Percentiles rank a stretch among this genome's conserved stretches.
Evolutionary conservation across 2,329 filamentous ascomycete genomes (phyloP).

Genomic region (Diaporthe helianthi): DNA sequence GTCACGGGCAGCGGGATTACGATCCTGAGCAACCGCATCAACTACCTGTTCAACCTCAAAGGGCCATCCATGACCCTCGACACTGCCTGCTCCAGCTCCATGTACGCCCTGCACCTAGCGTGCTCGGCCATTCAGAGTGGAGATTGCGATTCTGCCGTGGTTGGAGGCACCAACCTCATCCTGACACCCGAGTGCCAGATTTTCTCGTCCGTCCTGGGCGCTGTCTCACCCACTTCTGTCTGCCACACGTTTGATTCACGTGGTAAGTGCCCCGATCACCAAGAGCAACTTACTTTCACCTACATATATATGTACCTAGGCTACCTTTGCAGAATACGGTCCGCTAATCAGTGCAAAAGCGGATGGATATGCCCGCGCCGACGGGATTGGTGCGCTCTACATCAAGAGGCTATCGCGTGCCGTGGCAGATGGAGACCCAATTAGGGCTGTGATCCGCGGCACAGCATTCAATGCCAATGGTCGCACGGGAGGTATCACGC

Average conservation of each 20-base stretch:
- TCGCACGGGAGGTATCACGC: conserved; percentile 35
- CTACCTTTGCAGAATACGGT: too few relatives aligned
- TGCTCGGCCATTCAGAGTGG: conserved; percentile 41
- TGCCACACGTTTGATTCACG: conserved; percentile 40
- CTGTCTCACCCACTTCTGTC: conserved; percentile 36
- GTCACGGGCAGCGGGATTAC: background rate
- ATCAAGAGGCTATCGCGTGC: conserved; percentile 53
- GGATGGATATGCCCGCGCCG: conserved; percentile 66
- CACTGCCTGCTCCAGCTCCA: conserved; percentile 42
- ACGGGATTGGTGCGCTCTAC: conserved; percentile 61
- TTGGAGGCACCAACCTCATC: conserved; percentile 39
- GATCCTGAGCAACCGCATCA: background rate
- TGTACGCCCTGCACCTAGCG: conserved; percentile 45
- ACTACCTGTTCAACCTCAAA: conserved; percentile 1
- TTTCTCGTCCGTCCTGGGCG: conserved; percentile 35
- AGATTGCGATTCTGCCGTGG: conserved; percentile 41
- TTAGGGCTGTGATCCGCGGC: conserved; percentile 57
- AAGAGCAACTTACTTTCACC: too few relatives aligned
- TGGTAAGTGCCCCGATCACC: background rate
- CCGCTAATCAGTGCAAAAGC: conserved; percentile 39
- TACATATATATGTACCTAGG: too few relatives aligned
- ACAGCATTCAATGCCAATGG: conserved; percentile 64
- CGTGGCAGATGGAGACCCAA: conserved; percentile 52
- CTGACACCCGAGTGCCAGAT: conserved; percentile 39
- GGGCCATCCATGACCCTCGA: too few relatives aligned